Conservation (phyloP, 164 flowering plant species). For the Houttuynia cordata region DNA sequence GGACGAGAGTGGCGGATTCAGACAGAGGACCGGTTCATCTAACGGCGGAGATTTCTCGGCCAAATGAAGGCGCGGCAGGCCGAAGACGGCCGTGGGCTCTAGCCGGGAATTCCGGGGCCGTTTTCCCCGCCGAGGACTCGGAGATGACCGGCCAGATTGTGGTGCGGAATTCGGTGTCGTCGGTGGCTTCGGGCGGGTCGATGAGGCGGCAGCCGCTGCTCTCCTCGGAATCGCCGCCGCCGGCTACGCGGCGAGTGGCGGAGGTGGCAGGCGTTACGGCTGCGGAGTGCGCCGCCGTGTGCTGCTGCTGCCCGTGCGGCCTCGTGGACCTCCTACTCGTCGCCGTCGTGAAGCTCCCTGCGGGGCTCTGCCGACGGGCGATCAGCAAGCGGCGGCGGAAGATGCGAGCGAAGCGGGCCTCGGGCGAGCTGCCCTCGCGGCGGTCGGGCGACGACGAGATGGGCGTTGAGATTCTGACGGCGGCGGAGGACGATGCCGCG, state of each 20-base stretch:
- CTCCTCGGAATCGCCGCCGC: constrained; percentile 5
- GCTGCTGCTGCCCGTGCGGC: constrained; percentile 87
- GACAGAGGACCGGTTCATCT: too few relatives aligned
- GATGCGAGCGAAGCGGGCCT: constrained; percentile 17
- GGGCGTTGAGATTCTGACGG: constrained; percentile 22
- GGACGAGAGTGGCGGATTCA: too few relatives aligned
- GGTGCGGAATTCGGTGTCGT: constrained; percentile 1
- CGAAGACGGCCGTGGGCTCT: neutral
- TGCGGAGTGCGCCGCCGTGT: constrained; percentile 76
- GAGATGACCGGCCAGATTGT: constrained; percentile 10
- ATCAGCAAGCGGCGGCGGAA: constrained; percentile 24
- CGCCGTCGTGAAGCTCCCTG: constrained; percentile 66
- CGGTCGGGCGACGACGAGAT: constrained; percentile 19
- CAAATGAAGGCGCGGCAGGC: neutral
- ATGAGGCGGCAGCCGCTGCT: constrained; percentile 22
- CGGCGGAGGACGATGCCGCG: constrained; percentile 4
- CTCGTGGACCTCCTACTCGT: constrained; percentile 41
- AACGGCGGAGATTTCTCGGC: too few relatives aligned
- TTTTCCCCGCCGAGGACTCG: neutral
- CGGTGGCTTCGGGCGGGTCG: neutral
- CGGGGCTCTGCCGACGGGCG: constrained; percentile 55
- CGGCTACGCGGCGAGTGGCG: constrained; percentile 24
- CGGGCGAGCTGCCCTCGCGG: constrained; percentile 10
- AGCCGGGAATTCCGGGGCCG: neutral
- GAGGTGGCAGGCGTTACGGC: constrained; percentile 77